A percentile compares a stretch with the other conserved stretches of the same genome.
Evolutionary conservation across 768 basidiomycete genomes (phyloP).

Genomic region (Mycena sanguinolenta): DNA sequence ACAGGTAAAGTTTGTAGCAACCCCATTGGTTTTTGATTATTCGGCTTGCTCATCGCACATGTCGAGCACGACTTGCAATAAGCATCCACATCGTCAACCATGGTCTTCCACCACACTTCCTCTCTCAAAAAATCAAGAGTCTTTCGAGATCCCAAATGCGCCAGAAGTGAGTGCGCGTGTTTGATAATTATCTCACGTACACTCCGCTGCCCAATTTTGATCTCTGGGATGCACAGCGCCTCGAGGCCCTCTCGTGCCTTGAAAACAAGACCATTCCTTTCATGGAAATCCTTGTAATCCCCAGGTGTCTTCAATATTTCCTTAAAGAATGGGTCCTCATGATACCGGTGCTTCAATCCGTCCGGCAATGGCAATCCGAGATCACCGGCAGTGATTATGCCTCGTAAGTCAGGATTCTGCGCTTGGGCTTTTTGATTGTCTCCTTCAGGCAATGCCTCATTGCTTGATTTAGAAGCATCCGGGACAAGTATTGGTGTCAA

Average conservation of each 20-base stretch:
- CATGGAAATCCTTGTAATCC: constrained; percentile 45
- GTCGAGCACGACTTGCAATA: constrained; percentile 24
- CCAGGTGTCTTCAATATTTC: constrained; percentile 39
- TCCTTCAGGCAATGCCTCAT: too few relatives aligned
- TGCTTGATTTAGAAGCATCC: too few relatives aligned
- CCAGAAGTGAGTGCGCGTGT: constrained; percentile 52
- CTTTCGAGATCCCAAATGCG: constrained; percentile 50
- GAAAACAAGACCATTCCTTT: constrained; percentile 40
- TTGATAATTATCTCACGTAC: constrained; percentile 44
- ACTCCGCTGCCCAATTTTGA: constrained; percentile 14
- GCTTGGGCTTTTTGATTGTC: too few relatives aligned
- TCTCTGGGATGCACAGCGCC: constrained; percentile 42
- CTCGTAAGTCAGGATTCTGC: too few relatives aligned
- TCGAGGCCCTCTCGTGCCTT: constrained; percentile 9
- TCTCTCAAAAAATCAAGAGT: constrained; percentile 38
- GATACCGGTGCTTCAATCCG: not conserved
- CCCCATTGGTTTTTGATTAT: not conserved
- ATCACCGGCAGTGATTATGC: too few relatives aligned
- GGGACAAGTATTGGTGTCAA: too few relatives aligned
- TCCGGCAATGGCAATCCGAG: not conserved
- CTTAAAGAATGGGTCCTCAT: constrained; percentile 42
- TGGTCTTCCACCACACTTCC: constrained; percentile 29
- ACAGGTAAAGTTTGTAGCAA: not conserved
- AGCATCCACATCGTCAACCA: constrained; percentile 11
- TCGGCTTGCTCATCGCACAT: constrained; percentile 36